phyloP scores from a whole-genome alignment of 306 rosid genomes.

The Quercus variabilis region DNA sequence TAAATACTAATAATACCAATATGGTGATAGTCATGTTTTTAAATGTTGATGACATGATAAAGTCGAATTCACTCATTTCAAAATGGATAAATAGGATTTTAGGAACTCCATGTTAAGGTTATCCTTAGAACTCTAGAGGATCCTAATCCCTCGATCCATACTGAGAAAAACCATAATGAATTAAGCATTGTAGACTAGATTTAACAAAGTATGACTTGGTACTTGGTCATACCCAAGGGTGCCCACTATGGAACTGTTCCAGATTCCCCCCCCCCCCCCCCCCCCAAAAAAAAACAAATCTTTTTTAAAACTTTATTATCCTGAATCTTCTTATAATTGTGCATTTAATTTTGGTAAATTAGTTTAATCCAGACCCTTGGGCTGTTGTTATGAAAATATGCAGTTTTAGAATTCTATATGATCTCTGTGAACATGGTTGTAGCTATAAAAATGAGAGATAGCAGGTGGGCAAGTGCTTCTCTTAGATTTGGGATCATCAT shows the following conservation, averaged over 20 bases:
- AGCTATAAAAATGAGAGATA: not conserved
- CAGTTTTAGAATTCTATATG: not conserved
- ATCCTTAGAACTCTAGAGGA: too few species aligned
- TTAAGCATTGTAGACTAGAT: not conserved
- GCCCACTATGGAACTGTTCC: not conserved
- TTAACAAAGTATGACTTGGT: not conserved
- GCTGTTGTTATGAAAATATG: not conserved
- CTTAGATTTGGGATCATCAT: not conserved
- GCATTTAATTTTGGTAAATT: not conserved
- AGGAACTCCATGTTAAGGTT: too few species aligned
- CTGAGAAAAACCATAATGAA: not conserved
- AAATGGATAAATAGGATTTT: too few species aligned
- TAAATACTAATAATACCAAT: too few species aligned
- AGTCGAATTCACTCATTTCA: too few species aligned
- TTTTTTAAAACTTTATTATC: not conserved
- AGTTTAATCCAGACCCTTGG: not conserved
- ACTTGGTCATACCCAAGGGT: not conserved
- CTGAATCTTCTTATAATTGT: not conserved
- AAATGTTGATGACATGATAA: not conserved
- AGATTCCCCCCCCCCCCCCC: rapidly evolving
- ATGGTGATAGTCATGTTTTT: not conserved
- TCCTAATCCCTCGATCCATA: not conserved
- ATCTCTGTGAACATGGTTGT: not conserved
- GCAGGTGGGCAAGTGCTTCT: not conserved
- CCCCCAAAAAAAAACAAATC: not conserved